Percentiles rank a stretch among this genome's conserved stretches.
phyloP scores from a whole-genome alignment of 2,329 filamentous ascomycete species.

The Aspergillus thermomutatus region DNA sequence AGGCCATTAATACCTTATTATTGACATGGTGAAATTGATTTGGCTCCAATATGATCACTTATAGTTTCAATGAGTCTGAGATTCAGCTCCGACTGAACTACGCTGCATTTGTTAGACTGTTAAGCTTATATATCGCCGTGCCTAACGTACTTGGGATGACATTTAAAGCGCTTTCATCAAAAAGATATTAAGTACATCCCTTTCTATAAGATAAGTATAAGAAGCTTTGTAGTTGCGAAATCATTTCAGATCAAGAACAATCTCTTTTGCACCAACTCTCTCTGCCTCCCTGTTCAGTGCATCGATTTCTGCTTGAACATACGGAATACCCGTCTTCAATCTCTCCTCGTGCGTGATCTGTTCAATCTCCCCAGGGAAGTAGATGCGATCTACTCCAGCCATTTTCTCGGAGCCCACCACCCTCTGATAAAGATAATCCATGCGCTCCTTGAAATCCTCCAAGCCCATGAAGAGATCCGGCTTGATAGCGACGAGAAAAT shows the following conservation, averaged over 20 bases:
- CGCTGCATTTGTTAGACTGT: not conserved
- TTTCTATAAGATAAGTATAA: not conserved
- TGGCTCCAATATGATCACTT: not conserved
- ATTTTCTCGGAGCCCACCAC: conserved; percentile 53
- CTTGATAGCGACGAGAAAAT: conserved; percentile 69
- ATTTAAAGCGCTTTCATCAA: not conserved
- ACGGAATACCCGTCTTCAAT: conserved; percentile 46
- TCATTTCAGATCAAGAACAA: not conserved
- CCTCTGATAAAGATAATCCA: conserved; percentile 57
- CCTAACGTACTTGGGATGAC: not conserved
- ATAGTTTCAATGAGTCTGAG: not conserved
- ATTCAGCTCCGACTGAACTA: not conserved
- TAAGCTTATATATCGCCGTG: not conserved
- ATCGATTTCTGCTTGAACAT: conserved; percentile 46
- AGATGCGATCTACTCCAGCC: conserved; percentile 53
- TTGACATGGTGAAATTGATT: not conserved
- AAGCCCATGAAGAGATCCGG: conserved; percentile 70
- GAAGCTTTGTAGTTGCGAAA: not conserved
- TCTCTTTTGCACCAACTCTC: conserved; percentile 31
- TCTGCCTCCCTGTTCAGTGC: conserved; percentile 51
- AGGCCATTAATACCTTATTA: not conserved
- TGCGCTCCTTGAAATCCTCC: conserved; percentile 63
- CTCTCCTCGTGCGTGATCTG: conserved; percentile 45
- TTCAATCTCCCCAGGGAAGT: conserved; percentile 58
- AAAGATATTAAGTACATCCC: not conserved